Percentiles rank a stretch among this genome's conserved stretches.
Evolutionary conservation across 2,329 filamentous ascomycete species (phyloP).

Genomic region (Hymenoscyphus occultus): DNA sequence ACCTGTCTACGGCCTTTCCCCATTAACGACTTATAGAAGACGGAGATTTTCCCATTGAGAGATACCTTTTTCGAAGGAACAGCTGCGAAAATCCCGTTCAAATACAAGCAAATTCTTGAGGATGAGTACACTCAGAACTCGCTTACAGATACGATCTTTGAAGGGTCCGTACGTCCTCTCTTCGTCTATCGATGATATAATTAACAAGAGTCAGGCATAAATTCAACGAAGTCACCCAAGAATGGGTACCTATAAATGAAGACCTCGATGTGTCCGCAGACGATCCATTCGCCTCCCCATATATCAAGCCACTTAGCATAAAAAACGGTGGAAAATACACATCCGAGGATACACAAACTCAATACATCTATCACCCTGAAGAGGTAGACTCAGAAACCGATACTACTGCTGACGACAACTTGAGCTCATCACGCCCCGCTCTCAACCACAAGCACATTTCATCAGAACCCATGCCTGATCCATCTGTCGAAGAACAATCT

Average conservation of each 20-base stretch:
- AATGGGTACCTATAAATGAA: constrained; percentile 35
- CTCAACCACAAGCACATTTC: no score
- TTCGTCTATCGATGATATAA: background rate
- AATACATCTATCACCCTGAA: no score
- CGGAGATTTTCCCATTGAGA: constrained; percentile 66
- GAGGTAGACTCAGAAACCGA: no score
- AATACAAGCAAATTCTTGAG: constrained; percentile 55
- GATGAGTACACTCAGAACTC: constrained; percentile 56
- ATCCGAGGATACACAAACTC: no score
- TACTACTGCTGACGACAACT: no score
- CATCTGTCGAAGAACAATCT: no score
- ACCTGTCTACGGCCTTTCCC: background rate
- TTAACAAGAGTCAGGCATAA: constrained; percentile 37
- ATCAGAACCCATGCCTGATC: no score
- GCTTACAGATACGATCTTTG: constrained; percentile 49
- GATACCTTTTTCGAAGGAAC: constrained; percentile 67
- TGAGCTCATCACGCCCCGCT: no score
- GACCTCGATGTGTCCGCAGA: constrained; percentile 4
- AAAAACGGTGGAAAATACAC: no score
- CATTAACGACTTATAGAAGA: constrained; percentile 41
- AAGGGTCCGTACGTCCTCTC: constrained; percentile 44
- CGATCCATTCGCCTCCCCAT: background rate
- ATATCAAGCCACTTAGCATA: no score
- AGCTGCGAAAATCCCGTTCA: constrained; percentile 62
- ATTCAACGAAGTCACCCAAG: constrained; percentile 41